Evolutionary conservation across 2,329 filamentous ascomycete species (phyloP), one percentile per base, ranked within the genome.

Genomic region (Beauveria bassiana): DNA sequence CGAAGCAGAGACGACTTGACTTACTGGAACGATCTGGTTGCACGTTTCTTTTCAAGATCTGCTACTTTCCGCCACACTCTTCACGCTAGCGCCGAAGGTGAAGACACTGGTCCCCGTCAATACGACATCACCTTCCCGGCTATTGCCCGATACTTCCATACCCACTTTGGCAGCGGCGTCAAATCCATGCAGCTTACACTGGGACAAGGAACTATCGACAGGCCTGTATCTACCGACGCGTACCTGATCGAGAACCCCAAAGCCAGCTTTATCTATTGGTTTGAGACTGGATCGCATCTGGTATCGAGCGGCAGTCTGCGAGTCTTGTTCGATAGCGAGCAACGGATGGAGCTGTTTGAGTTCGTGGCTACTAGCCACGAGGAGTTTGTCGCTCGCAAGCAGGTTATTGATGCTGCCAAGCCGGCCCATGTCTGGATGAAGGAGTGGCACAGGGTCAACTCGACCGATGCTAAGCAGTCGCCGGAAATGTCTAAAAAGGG

Each of bases 221-320:
- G 79, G 56, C 75, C 79, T 10, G 72, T 89, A 42, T 79, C 82
- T 1, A 84, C 82, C 61, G 86, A 87, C 53, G 85, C 85, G 51
- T 86, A 89, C 68, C 87, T 87, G 67, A 87, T 97, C 24, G 88
- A 91, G 67, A 91, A 90, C 69, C 77, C 78, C 26, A 89, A 86
- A 68, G 86, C 91, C 28, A 95, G 86, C 69, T 85, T 98, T 62
- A 88, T 95, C 5, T 96, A 96, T 71, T 96, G 90, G 84, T 97
- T 93, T 70, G 85, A 89, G 57, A 91, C 89, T 64, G 89, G 88
- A 58, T 89, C 88, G 63, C 91, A 95, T 71, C 79, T 96, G 45
- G 86, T 96, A 55, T 87, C 89, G 10, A 85, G 80, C n/a, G 93
- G 93, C 49, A 86, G 81, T 5, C 77, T 98, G 28, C 86, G 87